These are phyloP conservation scores for Psilocybe cubensis DNA, from an alignment of 768 basidiomycete genomes.

Conservation along the genomic window DNA sequence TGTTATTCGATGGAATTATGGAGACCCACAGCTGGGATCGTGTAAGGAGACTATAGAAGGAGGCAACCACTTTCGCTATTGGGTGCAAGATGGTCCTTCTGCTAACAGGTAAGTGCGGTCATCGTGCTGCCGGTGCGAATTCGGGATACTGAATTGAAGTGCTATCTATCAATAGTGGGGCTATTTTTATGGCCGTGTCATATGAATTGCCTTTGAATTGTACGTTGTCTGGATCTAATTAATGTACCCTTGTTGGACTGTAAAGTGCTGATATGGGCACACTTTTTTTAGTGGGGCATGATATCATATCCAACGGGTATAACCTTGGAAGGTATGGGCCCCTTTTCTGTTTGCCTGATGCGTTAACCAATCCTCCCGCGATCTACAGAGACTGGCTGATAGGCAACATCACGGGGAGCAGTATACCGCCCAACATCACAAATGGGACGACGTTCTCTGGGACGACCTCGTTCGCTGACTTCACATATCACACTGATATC, in stretches of 20 bases:
- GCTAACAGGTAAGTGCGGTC: conserved; percentile 55
- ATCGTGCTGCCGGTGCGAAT: neutral
- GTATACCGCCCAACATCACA: conserved; percentile 53
- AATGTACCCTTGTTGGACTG: neutral
- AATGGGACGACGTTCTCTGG: conserved; percentile 66
- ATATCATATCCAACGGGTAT: conserved; percentile 80
- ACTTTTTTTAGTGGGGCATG: conserved; percentile 52
- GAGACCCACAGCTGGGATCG: conserved; percentile 78
- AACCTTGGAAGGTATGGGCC: conserved; percentile 67
- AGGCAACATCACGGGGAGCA: conserved; percentile 71
- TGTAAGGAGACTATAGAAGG: conserved; percentile 87
- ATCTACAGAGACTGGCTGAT: conserved; percentile 74
- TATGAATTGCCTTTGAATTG: conserved; percentile 70
- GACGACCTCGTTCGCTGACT: conserved; percentile 63
- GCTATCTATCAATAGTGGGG: conserved; percentile 54
- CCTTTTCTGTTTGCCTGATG: too few species aligned
- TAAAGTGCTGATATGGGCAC: conserved; percentile 2
- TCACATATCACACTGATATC: conserved; percentile 74
- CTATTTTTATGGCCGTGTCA: conserved; percentile 75
- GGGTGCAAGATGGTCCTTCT: conserved; percentile 72
- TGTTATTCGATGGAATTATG: conserved; percentile 86
- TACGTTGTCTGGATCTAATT: too few species aligned
- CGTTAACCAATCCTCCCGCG: neutral
- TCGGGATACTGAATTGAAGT: conserved; percentile 1
- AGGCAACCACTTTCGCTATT: conserved; percentile 89